These are phyloP conservation scores for Calonectria pteridis DNA, from an alignment of 2,329 filamentous ascomycete species.

Conservation along the genomic window DNA sequence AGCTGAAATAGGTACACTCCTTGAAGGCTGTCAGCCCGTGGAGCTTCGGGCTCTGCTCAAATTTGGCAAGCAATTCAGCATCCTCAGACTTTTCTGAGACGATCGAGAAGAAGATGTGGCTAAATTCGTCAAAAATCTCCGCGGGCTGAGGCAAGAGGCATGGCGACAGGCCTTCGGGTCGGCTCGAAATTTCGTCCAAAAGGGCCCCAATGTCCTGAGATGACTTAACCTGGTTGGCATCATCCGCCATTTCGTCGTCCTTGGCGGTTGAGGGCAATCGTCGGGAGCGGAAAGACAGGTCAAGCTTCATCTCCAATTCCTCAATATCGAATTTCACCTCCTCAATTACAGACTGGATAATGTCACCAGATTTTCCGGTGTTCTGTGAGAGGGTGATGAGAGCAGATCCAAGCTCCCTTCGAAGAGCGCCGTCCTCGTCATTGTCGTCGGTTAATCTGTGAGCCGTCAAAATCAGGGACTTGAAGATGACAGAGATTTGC, in stretches of 20 bases:
- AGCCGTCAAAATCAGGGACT: constrained; percentile 72
- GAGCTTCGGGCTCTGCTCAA: constrained; percentile 68
- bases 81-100: constrained; percentile 59
- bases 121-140: constrained; percentile 69
- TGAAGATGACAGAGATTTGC: constrained; percentile 74
- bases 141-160: constrained; percentile 66
- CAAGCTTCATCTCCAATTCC: constrained; percentile 79
- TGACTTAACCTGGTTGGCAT: constrained; percentile 40
- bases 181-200: constrained; percentile 53
- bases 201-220: constrained; percentile 55
- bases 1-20: constrained; percentile 77
- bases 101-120: constrained; percentile 68
- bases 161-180: constrained; percentile 56
- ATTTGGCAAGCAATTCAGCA: constrained; percentile 57
- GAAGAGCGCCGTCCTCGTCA: constrained; percentile 66
- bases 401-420: constrained; percentile 74
- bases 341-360: constrained; percentile 76
- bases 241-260: constrained; percentile 54
- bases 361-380: constrained; percentile 67
- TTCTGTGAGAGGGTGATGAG: constrained; percentile 76
- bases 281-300: constrained; percentile 73
- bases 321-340: constrained; percentile 79
- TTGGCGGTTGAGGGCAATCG: constrained; percentile 62
- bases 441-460: constrained; percentile 68
- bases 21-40: constrained; percentile 66